Percentiles rank a stretch among this genome's conserved stretches.
phyloP scores from a whole-genome alignment of 2,329 filamentous ascomycete species.

The Purpureocillium lavendulum region DNA sequence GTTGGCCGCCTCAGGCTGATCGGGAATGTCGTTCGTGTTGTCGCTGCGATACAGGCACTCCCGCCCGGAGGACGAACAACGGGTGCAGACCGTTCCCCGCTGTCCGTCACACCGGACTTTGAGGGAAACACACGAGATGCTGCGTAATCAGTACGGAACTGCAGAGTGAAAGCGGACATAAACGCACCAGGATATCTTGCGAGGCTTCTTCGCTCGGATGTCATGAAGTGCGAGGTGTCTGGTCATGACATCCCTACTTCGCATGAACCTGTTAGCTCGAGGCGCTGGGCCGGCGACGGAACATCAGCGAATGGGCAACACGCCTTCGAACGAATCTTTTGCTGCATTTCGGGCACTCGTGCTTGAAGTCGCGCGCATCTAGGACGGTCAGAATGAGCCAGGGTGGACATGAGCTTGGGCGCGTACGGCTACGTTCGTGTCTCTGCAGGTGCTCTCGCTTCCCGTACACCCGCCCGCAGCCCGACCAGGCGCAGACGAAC shows the following conservation, averaged over 20 bases:
- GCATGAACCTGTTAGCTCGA: not conserved
- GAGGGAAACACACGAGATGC: constrained; percentile 1
- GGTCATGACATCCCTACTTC: constrained; percentile 4
- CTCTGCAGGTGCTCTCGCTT: constrained; percentile 5
- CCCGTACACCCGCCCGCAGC: constrained; percentile 1
- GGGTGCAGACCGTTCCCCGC: not conserved
- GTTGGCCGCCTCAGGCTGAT: too few species aligned
- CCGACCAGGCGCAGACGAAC: constrained; percentile 1
- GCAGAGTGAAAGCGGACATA: not conserved
- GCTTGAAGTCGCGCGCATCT: constrained; percentile 2
- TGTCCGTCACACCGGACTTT: constrained; percentile 4
- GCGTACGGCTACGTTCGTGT: constrained; percentile 4
- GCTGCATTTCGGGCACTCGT: constrained; percentile 3
- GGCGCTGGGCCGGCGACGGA: too few species aligned
- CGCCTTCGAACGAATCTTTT: constrained; percentile 3
- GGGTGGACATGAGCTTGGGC: not conserved
- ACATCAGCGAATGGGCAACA: not conserved
- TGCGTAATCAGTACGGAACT: not conserved
- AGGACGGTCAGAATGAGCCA: too few species aligned
- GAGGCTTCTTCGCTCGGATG: not conserved
- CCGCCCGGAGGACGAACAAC: not conserved
- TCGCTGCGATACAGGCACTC: not conserved
- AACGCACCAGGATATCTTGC: constrained; percentile 3
- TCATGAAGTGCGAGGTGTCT: constrained; percentile 3
- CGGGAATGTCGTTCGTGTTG: not conserved